phyloP scores from a whole-genome alignment of 2,329 filamentous ascomycete species.

The Exophiala xenobiotica region DNA sequence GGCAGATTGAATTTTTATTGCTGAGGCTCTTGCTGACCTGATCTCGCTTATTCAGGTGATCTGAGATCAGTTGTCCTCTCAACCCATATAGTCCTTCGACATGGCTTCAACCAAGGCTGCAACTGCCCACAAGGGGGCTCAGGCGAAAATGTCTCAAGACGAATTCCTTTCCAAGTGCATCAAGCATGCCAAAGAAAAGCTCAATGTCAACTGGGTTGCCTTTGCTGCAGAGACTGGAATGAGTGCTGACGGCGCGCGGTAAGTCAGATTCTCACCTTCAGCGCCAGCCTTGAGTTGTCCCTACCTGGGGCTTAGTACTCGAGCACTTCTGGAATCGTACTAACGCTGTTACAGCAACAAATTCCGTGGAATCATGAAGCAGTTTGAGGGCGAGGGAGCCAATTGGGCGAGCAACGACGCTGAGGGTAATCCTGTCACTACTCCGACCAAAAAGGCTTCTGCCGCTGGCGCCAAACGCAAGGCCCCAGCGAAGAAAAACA shows the following conservation, averaged over 20 bases:
- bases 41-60: too few relatives aligned
- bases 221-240: constrained; percentile 22
- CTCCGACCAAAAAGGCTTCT: constrained; percentile 8
- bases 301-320: not conserved
- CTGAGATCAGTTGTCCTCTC: too few relatives aligned
- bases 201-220: constrained; percentile 23
- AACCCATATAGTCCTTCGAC: too few relatives aligned
- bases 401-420: constrained; percentile 9
- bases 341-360: constrained; percentile 27
- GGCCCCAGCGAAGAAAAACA: constrained; percentile 1
- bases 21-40: too few relatives aligned
- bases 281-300: not conserved
- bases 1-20: too few relatives aligned
- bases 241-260: constrained; percentile 29
- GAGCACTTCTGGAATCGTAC: not conserved
- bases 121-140: not conserved
- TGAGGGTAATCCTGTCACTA: not conserved
- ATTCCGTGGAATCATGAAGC: constrained; percentile 25
- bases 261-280: constrained; percentile 13
- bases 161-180: constrained; percentile 27
- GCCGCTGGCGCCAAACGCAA: constrained; percentile 22
- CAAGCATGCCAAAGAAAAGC: constrained; percentile 25
- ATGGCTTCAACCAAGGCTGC: not conserved
- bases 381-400: constrained; percentile 19
- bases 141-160: constrained; percentile 9